Conservation (phyloP, 2,329 filamentous ascomycete species). For the Penicillium sp. region DNA sequence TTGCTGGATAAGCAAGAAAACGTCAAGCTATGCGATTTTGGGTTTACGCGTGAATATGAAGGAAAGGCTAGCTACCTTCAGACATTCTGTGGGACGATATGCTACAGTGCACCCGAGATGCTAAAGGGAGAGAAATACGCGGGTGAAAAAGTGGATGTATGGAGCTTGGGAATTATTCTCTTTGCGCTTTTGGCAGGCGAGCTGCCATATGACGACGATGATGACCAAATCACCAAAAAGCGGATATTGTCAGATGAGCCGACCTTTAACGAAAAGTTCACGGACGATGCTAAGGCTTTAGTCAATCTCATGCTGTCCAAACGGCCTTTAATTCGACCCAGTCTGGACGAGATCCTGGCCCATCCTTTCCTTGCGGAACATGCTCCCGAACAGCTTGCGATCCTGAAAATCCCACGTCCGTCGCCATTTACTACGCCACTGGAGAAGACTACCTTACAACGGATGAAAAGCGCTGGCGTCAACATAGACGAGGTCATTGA, state of each 20-base stretch:
- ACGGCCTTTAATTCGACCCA: constrained; percentile 77
- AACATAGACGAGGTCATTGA: constrained; percentile 94
- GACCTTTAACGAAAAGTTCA: constrained; percentile 75
- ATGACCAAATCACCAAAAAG: constrained; percentile 80
- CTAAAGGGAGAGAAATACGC: constrained; percentile 97
- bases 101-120: constrained; percentile 98
- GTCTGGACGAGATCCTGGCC: constrained; percentile 77
- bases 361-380: constrained; percentile 86
- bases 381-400: constrained; percentile 83
- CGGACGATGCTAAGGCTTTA: constrained; percentile 72
- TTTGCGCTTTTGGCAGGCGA: constrained; percentile 78
- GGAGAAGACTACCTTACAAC: constrained; percentile 85
- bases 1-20: constrained; percentile 94
- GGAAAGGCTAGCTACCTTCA: constrained; percentile 91
- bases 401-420: constrained; percentile 76
- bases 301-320: constrained; percentile 84
- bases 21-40: constrained; percentile 96
- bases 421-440: constrained; percentile 79
- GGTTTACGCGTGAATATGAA: constrained; percentile 96
- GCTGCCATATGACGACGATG: constrained; percentile 93
- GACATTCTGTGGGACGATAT: constrained; percentile 96
- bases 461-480: constrained; percentile 91
- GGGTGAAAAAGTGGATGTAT: constrained; percentile 96
- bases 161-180: constrained; percentile 92
- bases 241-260: constrained; percentile 85